Conservation (phyloP, 352 stramenopile species). For the Pilasporangium apinafurcum region DNA sequence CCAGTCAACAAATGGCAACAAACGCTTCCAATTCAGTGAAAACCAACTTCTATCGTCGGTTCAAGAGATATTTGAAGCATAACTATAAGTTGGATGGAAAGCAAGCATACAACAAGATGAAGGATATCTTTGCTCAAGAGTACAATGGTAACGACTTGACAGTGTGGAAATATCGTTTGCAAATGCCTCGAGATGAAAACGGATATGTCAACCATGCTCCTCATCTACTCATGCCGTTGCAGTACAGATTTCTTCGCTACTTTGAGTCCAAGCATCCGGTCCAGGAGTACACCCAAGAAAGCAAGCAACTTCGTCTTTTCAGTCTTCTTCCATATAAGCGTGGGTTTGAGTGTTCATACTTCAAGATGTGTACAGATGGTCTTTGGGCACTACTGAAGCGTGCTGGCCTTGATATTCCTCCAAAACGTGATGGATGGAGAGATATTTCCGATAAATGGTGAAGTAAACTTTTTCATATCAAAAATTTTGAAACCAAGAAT, state of each 20-base stretch:
- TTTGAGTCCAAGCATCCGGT: constrained; percentile 4
- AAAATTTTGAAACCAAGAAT: neutral
- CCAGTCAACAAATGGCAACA: constrained; percentile 1
- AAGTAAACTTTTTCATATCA: neutral
- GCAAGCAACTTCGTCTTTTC: constrained; percentile 5
- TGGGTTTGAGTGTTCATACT: constrained; percentile 10
- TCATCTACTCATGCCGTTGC: neutral
- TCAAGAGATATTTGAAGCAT: constrained; percentile 4
- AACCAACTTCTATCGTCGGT: constrained; percentile 4
- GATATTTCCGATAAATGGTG: neutral
- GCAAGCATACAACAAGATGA: constrained; percentile 3
- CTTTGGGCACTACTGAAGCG: constrained; percentile 2
- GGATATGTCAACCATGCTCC: neutral
- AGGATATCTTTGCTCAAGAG: neutral
- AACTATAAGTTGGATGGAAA: neutral
- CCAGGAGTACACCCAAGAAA: no score
- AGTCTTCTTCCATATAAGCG: constrained; percentile 9
- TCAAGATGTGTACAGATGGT: constrained; percentile 8
- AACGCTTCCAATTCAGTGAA: neutral
- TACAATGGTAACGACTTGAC: neutral
- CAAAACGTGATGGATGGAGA: neutral
- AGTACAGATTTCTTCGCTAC: neutral
- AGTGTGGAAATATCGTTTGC: neutral
- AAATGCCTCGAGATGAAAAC: neutral
- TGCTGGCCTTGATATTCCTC: neutral